Base-by-base conservation (phyloP, 2,329 filamentous ascomycete genomes). In the Scytalidium sp. region DNA sequence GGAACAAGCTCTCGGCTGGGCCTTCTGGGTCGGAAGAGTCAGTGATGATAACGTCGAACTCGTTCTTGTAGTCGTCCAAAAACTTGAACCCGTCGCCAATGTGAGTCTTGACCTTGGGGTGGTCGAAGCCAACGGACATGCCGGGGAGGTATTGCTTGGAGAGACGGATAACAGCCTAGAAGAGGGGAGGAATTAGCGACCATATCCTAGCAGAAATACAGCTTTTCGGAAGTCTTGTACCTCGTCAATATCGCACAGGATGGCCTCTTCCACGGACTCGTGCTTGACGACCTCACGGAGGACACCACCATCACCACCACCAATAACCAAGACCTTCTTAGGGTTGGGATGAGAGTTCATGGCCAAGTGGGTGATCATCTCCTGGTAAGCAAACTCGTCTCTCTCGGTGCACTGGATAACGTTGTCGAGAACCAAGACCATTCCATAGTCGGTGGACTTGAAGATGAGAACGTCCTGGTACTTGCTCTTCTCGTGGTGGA, bases 381-480 rank as follows among this genome's bases (percentile, higher is more conserved):
- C 94, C 81, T 99, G 94, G 84, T 96, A 96, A 64, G 92, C 90
- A 81, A 97, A 99, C 79, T 99, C 94, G 69, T 99, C 91, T 60
- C 93, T 87, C 84, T 99, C 94, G 62, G 94, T 97, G 83, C 86
- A 91, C 77, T 99, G 94, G 73, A 99, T 96, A 70, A 97, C 94
- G 70, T 97, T 97, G 82, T 99, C 94, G 61, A 99, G 84, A 56
- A 99, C 93, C 51, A 99, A 82, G 54, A 97, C 93, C 67, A 85
- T 96, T 72, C 94, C 94, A 73, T 97, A 88, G 81, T 97, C 85
- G 78, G 87, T 96, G 63, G 90, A 96, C 81, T 99, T 88, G 79
- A 99, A 99, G 79, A 97, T 90, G 65, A 99, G 85, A 59, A 99
- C 93, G 69, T 99, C 94, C 76, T 99, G 94, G 80, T 97, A 99